Base-by-base conservation (phyloP, 2,329 filamentous ascomycete species). In the Aspergillus udagawae region DNA sequence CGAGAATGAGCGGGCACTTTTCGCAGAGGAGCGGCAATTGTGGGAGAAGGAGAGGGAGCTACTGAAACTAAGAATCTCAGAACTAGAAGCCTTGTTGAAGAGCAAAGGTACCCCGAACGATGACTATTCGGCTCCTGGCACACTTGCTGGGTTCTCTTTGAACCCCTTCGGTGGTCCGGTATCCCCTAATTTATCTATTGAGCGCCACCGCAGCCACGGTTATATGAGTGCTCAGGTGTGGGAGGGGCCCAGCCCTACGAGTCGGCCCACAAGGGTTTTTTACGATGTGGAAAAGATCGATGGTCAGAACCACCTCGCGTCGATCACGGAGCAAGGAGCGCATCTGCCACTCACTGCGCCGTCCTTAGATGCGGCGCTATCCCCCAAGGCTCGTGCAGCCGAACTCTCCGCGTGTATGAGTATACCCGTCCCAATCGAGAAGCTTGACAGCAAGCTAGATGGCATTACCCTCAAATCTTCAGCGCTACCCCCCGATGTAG, bases 401-500 rank as follows among this genome's bases (percentile, higher is more conserved):
- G 76, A 77, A 51, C 65, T 64, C 8, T 57, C 65, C 10, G 54
- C 64, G 12, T 64, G 63, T 56, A 60, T 70, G 51, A 70, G 73
- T 35, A 66, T 78, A 8, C 71, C 76, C 2, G 74, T 80, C 52
- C 77, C 77, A 3, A 76, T 79, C 55, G 76, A 79, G 61, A 73
- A 76, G 60, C 67, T 80, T 38, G 77, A 80, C 61, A 77, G 72
- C 52, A 73, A 68, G 29, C 68, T 80, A 1, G 77, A 80, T 57
- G 77, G 77, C 5, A 80, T 80, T 56, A 79, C 73, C 5, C 69
- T 79, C 51, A 79, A 79, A 55, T 78, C 77, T 3, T 74, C 75
- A 21, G 76, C 72, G 3, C 63, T 79, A 42, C 74, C 73, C 27
- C 76, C 75, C 4, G 73, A 73, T 53, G 69, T 79, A 20, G 71